Evolutionary conservation across 305 asterid species (phyloP), one percentile per base, ranked within the genome.

Genomic region (Withania somnifera): DNA sequence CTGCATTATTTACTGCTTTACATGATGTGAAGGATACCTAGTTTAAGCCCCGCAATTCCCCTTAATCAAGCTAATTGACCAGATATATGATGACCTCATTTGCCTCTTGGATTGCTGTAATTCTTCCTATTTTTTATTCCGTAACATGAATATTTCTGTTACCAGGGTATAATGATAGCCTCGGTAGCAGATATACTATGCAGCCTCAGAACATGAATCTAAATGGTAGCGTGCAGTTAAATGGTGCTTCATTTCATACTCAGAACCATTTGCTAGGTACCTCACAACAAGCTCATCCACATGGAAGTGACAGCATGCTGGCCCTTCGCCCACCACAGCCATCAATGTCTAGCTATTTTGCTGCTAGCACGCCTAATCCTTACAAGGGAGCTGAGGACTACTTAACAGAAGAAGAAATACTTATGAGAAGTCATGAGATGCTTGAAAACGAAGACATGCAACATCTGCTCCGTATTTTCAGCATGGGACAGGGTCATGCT

Each of bases 381-480:
- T 52, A 89, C 64, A 90, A 89, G 85, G 92, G 90, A 78, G 86
- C 81, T 64, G 97, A 92, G 15, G 92, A 92, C 67, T 89, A 86
- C 36, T 82, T 85, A 78, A 89, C 90, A 3, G 99, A 93, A 87
- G 98, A 95, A 52, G 98, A 96, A 64, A 93, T 96, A 78, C 98
- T 98, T 40, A 77, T 90, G 57, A 91, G 98, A 87, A 96, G 98
- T 84, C 94, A 93, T 14, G 98, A 96, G 90, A 93, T 96, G 95
- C 97, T 96, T 83, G 98, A 91, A 87, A 89, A 87, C 67, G 98
- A 94, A 11, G 99, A 94, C 87, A 96, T 96, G 99, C 98, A 93
- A 87, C 91, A 94, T 88, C 88, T 96, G 61, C 98, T 96, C 66
- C 93, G 92, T 28, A 79, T 89, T 57, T 91, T 91, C 84, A 94